These are phyloP conservation scores for Macrocybe gigantea DNA, from an alignment of 768 basidiomycete species.

Conservation along the genomic window DNA sequence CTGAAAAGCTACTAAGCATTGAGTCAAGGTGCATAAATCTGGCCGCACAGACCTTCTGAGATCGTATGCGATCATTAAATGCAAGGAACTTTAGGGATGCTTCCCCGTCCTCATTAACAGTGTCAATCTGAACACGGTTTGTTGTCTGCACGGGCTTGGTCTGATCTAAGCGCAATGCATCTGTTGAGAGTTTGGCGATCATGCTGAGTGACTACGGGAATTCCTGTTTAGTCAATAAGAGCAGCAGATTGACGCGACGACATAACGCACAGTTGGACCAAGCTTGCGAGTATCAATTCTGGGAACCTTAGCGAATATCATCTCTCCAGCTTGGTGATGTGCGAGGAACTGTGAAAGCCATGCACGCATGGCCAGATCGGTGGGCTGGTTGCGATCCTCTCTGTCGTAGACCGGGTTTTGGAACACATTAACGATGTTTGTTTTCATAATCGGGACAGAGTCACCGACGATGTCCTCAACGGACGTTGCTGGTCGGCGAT, in stretches of 20 bases:
- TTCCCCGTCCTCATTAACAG: slow-evolving; percentile 15
- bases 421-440: slow-evolving; percentile 33
- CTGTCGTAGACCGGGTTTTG: slow-evolving; percentile 28
- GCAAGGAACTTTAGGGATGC: slow-evolving; percentile 25
- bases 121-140: slow-evolving; percentile 32
- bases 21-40: background rate
- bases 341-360: slow-evolving; percentile 47
- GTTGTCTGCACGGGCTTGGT: slow-evolving; percentile 37
- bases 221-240: slow-evolving; percentile 1
- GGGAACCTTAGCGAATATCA: slow-evolving; percentile 33
- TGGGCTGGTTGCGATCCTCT: slow-evolving; percentile 20
- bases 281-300: slow-evolving; percentile 40
- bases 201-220: slow-evolving; percentile 27
- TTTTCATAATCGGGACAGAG: slow-evolving; percentile 24
- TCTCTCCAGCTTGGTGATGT: slow-evolving; percentile 32
- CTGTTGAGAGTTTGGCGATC: slow-evolving; percentile 39
- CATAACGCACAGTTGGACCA: slow-evolving; percentile 26
- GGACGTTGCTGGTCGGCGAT: slow-evolving; percentile 33
- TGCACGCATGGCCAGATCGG: slow-evolving; percentile 36
- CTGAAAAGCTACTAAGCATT: background rate
- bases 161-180: slow-evolving; percentile 40
- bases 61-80: slow-evolving; percentile 29
- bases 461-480: slow-evolving; percentile 37
- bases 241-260: background rate
- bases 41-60: slow-evolving; percentile 27